Evolutionary conservation across 1,284 basidiomycete species (phyloP).

Genomic region (Acaromyces ingoldii): DNA sequence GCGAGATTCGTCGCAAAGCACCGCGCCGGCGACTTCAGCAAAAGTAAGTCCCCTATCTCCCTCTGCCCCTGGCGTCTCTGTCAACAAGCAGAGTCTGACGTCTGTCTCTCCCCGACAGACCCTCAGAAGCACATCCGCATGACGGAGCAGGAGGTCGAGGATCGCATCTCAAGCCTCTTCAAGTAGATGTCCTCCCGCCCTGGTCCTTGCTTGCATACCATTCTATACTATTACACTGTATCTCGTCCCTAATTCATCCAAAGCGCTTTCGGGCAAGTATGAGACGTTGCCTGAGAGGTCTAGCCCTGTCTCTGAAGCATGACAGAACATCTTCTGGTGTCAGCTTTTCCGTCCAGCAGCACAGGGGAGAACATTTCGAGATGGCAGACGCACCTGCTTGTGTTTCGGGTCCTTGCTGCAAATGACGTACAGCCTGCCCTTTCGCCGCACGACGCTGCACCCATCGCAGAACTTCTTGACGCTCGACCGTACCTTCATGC

Average conservation of each 20-base stretch:
- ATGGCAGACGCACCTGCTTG: conserved; percentile 72
- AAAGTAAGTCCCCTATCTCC: conserved; percentile 15
- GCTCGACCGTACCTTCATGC: conserved; percentile 93
- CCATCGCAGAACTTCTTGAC: conserved; percentile 64
- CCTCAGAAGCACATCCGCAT: conserved; percentile 39
- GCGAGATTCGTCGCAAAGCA: conserved; percentile 32
- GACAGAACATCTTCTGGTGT: not conserved
- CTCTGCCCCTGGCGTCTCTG: no score
- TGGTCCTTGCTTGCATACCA: not conserved
- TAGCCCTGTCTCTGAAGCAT: conserved; percentile 1
- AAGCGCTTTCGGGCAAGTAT: not conserved
- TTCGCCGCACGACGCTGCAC: conserved; percentile 57
- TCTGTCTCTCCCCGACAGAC: conserved; percentile 8
- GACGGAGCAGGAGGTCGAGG: conserved; percentile 36
- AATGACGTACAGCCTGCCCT: conserved; percentile 86
- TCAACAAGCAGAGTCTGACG: no score
- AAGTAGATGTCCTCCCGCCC: conserved; percentile 4
- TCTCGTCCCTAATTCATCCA: not conserved
- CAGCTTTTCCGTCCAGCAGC: not conserved
- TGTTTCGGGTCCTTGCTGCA: conserved; percentile 94
- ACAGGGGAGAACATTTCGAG: no score
- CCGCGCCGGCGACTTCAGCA: conserved; percentile 32
- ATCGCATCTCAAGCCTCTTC: conserved; percentile 28
- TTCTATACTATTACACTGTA: conserved; percentile 2
- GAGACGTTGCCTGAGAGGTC: not conserved